These are phyloP conservation scores for Phytophthora foliorum DNA, from an alignment of 352 stramenopile genomes.

Conservation along the genomic window DNA sequence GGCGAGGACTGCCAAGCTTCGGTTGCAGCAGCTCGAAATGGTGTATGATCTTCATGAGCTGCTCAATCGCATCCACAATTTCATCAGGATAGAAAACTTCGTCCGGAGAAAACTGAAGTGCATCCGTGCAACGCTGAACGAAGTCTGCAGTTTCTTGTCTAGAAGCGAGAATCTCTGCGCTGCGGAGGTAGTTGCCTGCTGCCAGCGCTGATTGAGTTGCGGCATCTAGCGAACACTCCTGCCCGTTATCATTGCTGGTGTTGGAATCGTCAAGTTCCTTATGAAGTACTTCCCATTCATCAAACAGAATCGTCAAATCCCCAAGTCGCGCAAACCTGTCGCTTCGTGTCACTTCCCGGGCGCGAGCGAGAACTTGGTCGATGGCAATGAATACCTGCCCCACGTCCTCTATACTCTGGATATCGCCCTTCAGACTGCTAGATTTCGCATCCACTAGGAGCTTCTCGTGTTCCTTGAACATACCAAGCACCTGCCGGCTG, in stretches of 20 bases:
- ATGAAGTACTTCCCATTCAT: constrained; percentile 33
- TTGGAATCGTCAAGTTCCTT: constrained; percentile 17
- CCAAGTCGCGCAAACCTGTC: constrained; percentile 23
- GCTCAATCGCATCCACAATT: constrained; percentile 40
- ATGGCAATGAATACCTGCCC: constrained; percentile 21
- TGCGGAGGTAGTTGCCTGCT: constrained; percentile 23
- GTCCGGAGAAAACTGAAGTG: constrained; percentile 16
- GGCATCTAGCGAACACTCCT: background rate
- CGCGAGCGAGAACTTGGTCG: constrained; percentile 28
- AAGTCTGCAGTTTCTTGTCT: constrained; percentile 36
- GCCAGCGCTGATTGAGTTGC: background rate
- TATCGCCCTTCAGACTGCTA: constrained; percentile 29
- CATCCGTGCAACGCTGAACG: constrained; percentile 32
- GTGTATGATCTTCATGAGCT: constrained; percentile 55
- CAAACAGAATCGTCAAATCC: constrained; percentile 32
- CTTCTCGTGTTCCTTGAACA: constrained; percentile 31
- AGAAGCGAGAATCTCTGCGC: constrained; percentile 31
- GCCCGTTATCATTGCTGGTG: background rate
- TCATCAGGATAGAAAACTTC: constrained; percentile 18
- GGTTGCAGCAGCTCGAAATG: constrained; percentile 51
- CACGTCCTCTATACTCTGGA: constrained; percentile 34
- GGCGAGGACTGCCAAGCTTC: constrained; percentile 39
- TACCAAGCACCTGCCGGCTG: constrained; percentile 20
- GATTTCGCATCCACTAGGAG: constrained; percentile 27
- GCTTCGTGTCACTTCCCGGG: constrained; percentile 32